phyloP scores from a whole-genome alignment of 2,329 filamentous ascomycete genomes.

The Diplocarpon rosae region DNA sequence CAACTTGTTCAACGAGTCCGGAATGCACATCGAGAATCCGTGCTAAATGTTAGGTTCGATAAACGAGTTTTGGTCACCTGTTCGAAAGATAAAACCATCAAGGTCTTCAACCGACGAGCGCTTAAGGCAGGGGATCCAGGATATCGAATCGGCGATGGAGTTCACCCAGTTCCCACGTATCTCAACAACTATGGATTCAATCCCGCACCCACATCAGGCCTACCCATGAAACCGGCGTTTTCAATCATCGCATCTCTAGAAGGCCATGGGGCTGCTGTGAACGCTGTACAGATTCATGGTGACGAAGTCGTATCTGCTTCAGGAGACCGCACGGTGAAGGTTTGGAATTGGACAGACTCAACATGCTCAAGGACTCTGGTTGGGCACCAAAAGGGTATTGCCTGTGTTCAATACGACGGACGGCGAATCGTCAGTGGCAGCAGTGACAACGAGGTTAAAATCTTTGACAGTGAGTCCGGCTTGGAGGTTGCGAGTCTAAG shows the following conservation, averaged over 20 bases:
- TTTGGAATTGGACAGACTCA: constrained; percentile 84
- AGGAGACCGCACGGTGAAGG: constrained; percentile 84
- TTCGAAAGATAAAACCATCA: constrained; percentile 94
- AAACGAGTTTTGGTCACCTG: constrained; percentile 87
- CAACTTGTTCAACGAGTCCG: constrained; percentile 65
- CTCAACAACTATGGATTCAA: constrained; percentile 46
- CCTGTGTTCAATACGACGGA: constrained; percentile 93
- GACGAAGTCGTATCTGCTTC: constrained; percentile 89
- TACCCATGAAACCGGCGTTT: constrained; percentile 52
- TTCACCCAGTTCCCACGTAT: constrained; percentile 42
- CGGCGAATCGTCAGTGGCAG: constrained; percentile 90
- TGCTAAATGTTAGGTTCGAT: constrained; percentile 88
- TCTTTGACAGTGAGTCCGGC: constrained; percentile 78
- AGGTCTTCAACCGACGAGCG: constrained; percentile 77
- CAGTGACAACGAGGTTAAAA: constrained; percentile 90
- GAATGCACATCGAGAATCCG: constrained; percentile 76
- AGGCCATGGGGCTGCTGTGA: constrained; percentile 85
- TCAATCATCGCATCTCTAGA: constrained; percentile 68
- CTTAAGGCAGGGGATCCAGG: constrained; percentile 51
- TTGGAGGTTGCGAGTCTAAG: constrained; percentile 82
- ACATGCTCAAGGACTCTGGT: constrained; percentile 66
- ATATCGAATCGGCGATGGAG: constrained; percentile 31
- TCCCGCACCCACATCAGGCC: constrained; percentile 32
- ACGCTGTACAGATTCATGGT: constrained; percentile 83
- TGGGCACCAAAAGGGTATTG: constrained; percentile 90